Percentiles rank a stretch among this genome's conserved stretches.
These are phyloP conservation scores for Gonium pectorale DNA, from an alignment of 139 green algal species.

Conservation along the genomic window DNA sequence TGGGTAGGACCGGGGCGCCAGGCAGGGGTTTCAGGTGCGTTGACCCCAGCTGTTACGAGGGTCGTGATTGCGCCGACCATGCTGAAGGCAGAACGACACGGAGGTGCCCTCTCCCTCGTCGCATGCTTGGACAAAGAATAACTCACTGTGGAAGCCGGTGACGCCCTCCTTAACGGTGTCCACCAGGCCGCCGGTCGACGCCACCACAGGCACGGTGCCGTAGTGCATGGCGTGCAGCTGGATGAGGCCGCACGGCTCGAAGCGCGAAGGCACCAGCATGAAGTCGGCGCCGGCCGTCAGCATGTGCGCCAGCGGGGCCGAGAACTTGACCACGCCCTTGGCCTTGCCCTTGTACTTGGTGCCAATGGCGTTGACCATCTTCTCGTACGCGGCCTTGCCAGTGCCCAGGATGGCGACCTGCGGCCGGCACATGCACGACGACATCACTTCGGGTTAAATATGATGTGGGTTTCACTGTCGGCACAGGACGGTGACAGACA, in stretches of 20 bases:
- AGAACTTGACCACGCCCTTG: slow-evolving; percentile 96
- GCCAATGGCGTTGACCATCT: slow-evolving; percentile 73
- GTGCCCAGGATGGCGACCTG: slow-evolving; percentile 95
- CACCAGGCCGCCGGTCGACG: slow-evolving; percentile 96
- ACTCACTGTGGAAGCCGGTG: slow-evolving; percentile 96
- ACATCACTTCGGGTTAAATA: background rate
- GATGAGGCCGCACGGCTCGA: slow-evolving; percentile 98
- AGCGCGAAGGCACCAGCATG: slow-evolving; percentile 97
- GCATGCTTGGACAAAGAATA: too few relatives aligned
- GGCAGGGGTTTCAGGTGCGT: too few relatives aligned
- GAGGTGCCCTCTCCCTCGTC: too few relatives aligned
- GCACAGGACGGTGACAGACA: background rate
- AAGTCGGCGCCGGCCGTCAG: slow-evolving; percentile 98
- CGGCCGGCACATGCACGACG: slow-evolving; percentile 56
- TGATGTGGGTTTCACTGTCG: too few relatives aligned
- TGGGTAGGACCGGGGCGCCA: too few relatives aligned
- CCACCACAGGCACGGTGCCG: slow-evolving; percentile 94
- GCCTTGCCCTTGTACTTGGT: slow-evolving; percentile 74
- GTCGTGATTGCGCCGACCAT: too few relatives aligned
- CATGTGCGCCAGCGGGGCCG: slow-evolving; percentile 89
- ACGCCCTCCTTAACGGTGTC: slow-evolving; percentile 98
- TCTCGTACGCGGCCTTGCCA: slow-evolving; percentile 94
- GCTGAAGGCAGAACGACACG: too few relatives aligned
- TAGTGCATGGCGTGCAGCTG: slow-evolving; percentile 94
- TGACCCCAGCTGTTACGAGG: too few relatives aligned